Evolutionary conservation across 148 eudicot genomes (phyloP).

Genomic region (Vaccinium vitisidaea): DNA sequence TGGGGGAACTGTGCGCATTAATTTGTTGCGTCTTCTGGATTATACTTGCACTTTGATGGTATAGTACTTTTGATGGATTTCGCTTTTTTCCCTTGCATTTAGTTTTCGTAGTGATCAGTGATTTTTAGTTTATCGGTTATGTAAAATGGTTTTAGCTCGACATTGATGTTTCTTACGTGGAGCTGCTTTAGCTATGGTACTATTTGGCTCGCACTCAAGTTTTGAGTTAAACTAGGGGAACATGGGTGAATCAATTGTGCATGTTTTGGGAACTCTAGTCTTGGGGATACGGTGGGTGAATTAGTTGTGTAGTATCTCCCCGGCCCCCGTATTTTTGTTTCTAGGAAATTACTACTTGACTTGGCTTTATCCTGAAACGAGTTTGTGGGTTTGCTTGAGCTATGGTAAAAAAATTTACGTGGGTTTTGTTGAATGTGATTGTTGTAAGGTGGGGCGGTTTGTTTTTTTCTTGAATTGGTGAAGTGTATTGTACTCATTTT

Average conservation of each 20-base stretch:
- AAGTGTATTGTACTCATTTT: neutral
- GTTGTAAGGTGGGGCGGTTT: neutral
- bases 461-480: neutral
- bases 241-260: neutral
- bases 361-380: neutral
- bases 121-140: neutral
- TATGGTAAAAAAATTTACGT: neutral
- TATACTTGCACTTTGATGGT: neutral
- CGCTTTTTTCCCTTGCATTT: no score
- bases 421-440: slow-evolving; percentile 3
- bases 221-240: neutral
- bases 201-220: neutral
- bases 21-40: neutral
- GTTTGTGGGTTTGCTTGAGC: neutral
- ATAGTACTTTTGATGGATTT: neutral
- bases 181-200: neutral
- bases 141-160: neutral
- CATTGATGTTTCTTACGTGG: neutral
- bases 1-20: neutral
- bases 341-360: neutral
- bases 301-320: neutral
- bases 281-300: neutral
- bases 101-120: neutral
- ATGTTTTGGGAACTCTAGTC: neutral
- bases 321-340: neutral